Evolutionary conservation across 2,329 filamentous ascomycete genomes (phyloP), one percentile per base, ranked within the genome.

Genomic region (Drechslerella coelobrocha): DNA sequence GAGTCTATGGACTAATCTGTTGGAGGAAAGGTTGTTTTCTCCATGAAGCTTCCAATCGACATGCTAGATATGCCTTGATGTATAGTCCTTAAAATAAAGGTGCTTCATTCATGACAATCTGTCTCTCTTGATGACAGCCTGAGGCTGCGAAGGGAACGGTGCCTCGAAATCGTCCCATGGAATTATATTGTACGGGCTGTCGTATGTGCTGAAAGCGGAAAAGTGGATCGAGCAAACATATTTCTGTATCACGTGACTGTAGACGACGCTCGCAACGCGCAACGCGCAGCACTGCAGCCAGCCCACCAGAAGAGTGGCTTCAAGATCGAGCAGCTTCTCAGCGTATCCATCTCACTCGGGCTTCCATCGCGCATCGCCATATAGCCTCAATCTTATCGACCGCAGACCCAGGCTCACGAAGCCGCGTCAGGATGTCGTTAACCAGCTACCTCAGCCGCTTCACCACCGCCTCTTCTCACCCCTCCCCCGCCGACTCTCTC

Each of bases 301-400:
- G 17, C 43, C 23, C n/a, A n/a, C n/a, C n/a, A n/a, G n/a, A n/a
- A 12, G 6, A n/a, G 47, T 56, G 57, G 51, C 65, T 62, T 62
- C 57, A 43, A 41, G 59, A 53, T 53, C 27, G 57, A 75, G 82
- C 85, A 79, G 86, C 86, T 71, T 85, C 86, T 76, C 55, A 81
- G 23, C 23, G 51, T 56, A 19, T 43, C 27, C 12, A 47, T 19
- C 27, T 39, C 51, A 10, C 29, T 39, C 41, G 39, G 47, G 7
- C 24, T n/a, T 12, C 26, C 21, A 50, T 26, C 45, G 9, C 1
- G 14, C 23, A 41, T 26, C 6, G 2, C 47, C 66, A 17, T 21
- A 4, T n/a, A 7, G 19, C 48, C 41, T 27, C 39, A 19, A 26
- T 3, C 14, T 21, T 19, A 51, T 45, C 51, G 12, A 45, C 24